Base-by-base conservation (phyloP, 305 asterid genomes). In the Ilex paraguariensis region DNA sequence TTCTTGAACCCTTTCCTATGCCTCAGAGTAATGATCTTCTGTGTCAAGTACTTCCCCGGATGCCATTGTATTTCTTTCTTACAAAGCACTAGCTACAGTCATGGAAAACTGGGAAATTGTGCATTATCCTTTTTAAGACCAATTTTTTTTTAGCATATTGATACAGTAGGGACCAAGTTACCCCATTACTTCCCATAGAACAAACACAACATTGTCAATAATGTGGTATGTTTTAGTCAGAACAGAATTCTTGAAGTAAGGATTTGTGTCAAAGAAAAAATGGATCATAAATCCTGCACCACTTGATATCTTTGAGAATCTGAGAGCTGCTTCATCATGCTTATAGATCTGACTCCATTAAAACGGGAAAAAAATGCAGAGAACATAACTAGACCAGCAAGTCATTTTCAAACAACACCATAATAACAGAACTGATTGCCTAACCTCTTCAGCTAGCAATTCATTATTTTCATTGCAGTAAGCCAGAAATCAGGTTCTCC, bases 401-500 rank as follows among this genome's bases (percentile, higher is more conserved):
- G 28, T 21, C 28, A 21, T 21, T 21, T 21, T 1, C 1, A 21
- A 21, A 21, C 28, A 1, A 21, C 28, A 21, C 28, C 28, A 21
- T 21, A 21, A 21, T 21, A 21, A 21, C 28, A 21, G 28, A 21
- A 21, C 28, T 21, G 28, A 21, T 21, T 21, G 28, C 28, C 28
- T 21, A 21, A 88, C 97, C 97, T 87, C 95, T 62, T 84, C 91
- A 21, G 82, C 83, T 53, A 83, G 77, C 54, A 84, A 78, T 40
- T 84, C 91, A 57, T 87, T 88, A 66, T 79, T 87, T 88, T 91
- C 91, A 91, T 74, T 55, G 93, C 93, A 69, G 64, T 81, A 6
- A 77, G 79, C 96, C 97, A 88, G 76, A 91, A 91, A 70, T 81
- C 83, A 54, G 98, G 98, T 62, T 88, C 85, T 17, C 95, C 96